Percentiles rank a stretch among this genome's conserved stretches.
phyloP scores from a whole-genome alignment of 2,329 filamentous ascomycete genomes.

The Pseudogymnoascus pannorum region DNA sequence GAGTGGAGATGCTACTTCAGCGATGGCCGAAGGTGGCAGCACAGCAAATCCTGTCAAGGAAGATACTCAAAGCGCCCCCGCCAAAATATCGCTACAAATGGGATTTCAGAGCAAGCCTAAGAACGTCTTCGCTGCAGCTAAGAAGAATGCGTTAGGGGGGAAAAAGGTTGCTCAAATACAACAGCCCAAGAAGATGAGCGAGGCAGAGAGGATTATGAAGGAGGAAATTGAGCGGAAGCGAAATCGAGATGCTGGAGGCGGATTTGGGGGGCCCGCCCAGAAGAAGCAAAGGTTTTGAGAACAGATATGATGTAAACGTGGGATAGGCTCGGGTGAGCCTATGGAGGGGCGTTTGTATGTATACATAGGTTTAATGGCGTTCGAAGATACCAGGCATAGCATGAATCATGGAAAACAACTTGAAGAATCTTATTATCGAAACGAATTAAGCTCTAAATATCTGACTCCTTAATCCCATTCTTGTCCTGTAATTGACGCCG shows the following conservation, averaged over 20 bases:
- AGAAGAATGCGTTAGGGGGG: constrained; percentile 63
- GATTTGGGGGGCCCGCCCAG: constrained; percentile 30
- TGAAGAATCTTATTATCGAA: constrained; percentile 3
- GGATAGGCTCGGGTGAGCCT: neutral
- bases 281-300: constrained; percentile 44
- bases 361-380: constrained; percentile 8
- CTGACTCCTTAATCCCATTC: constrained; percentile 21
- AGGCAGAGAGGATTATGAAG: constrained; percentile 84
- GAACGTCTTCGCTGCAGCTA: constrained; percentile 63
- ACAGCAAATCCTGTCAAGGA: neutral
- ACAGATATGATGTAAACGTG: neutral
- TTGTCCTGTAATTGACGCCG: constrained; percentile 13
- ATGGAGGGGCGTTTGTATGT: constrained; percentile 16
- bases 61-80: constrained; percentile 17
- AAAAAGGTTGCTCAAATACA: constrained; percentile 56
- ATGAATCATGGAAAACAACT: neutral
- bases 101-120: constrained; percentile 59
- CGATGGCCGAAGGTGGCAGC: constrained; percentile 3
- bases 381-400: constrained; percentile 1
- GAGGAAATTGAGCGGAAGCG: constrained; percentile 70
- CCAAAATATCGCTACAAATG: constrained; percentile 58
- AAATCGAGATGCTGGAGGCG: constrained; percentile 39
- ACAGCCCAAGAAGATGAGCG: constrained; percentile 75
- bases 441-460: constrained; percentile 12
- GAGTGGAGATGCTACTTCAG: constrained; percentile 6